These are phyloP conservation scores for Leucoagaricus sp. DNA, from an alignment of 1,284 basidiomycete species.

Conservation along the genomic window DNA sequence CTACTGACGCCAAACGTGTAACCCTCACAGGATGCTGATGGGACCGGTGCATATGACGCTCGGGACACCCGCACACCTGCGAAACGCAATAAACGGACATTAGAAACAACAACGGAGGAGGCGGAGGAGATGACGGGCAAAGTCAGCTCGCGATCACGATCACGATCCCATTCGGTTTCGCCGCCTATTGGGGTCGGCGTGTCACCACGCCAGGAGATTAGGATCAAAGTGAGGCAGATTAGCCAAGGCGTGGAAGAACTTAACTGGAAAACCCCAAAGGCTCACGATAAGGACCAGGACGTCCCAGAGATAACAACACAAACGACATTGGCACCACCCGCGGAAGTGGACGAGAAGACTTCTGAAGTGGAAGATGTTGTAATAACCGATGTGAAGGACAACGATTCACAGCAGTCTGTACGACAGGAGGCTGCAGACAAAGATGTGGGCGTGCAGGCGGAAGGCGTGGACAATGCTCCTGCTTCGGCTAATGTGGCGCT, in stretches of 20 bases:
- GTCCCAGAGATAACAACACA: slow-evolving; percentile 17
- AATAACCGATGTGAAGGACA: slow-evolving; percentile 11
- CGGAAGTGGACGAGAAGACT: slow-evolving; percentile 11
- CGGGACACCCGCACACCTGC: slow-evolving; percentile 55
- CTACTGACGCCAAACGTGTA: slow-evolving; percentile 8
- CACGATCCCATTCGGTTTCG: slow-evolving; percentile 43
- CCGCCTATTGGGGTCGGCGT: slow-evolving; percentile 41
- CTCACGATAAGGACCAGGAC: slow-evolving; percentile 26
- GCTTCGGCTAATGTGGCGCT: neutral
- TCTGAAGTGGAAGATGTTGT: slow-evolving; percentile 17
- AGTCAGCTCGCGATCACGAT: slow-evolving; percentile 36
- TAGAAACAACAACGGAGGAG: slow-evolving; percentile 63
- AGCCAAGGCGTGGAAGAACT: slow-evolving; percentile 77
- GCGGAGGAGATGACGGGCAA: slow-evolving; percentile 40
- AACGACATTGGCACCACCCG: slow-evolving; percentile 15
- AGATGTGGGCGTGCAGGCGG: neutral
- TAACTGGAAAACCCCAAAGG: slow-evolving; percentile 58
- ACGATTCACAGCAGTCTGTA: neutral
- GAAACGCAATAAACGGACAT: slow-evolving; percentile 70
- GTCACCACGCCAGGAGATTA: slow-evolving; percentile 74
- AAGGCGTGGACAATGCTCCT: neutral
- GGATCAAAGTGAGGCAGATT: slow-evolving; percentile 73
- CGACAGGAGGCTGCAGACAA: slow-evolving; percentile 7
- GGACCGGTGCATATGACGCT: slow-evolving; percentile 37
- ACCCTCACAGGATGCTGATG: slow-evolving; percentile 45